Evolutionary conservation across 768 basidiomycete species (phyloP).

Genomic region (Boletales sp.): DNA sequence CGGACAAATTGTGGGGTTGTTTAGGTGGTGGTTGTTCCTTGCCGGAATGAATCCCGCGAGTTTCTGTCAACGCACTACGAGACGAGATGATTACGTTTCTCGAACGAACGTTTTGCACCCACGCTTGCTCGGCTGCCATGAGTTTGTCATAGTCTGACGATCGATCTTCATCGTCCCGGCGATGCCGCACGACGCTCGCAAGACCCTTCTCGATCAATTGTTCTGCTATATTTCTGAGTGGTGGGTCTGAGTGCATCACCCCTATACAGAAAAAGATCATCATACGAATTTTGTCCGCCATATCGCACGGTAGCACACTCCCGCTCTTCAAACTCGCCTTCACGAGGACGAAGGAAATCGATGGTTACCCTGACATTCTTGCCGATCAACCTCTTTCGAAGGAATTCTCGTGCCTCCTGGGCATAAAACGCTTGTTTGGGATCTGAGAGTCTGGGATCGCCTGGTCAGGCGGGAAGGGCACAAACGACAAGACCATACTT

Average conservation of each 20-base stretch:
- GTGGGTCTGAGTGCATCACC: background rate
- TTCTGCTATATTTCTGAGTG: constrained; percentile 79
- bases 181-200: constrained; percentile 86
- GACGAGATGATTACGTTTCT: constrained; percentile 5
- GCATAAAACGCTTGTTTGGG: constrained; percentile 85
- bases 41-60: constrained; percentile 85
- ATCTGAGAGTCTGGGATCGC: constrained; percentile 62
- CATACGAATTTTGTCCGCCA: constrained; percentile 77
- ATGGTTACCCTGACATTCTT: constrained; percentile 79
- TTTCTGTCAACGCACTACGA: constrained; percentile 69
- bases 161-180: constrained; percentile 91
- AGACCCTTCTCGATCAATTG: constrained; percentile 92
- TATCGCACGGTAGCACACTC: constrained; percentile 89
- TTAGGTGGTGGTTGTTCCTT: constrained; percentile 82
- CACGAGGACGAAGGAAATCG: constrained; percentile 87
- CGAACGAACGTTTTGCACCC: constrained; percentile 29
- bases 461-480: constrained; percentile 1
- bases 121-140: constrained; percentile 92
- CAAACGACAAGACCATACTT: constrained; percentile 47
- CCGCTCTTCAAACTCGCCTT: constrained; percentile 91
- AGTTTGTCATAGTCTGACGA: constrained; percentile 96
- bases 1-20: constrained; percentile 86
- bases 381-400: constrained; percentile 89
- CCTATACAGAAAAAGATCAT: background rate
- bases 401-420: constrained; percentile 88